Percentiles rank a stretch among this genome's conserved stretches.
Evolutionary conservation across 331 rosid species (phyloP).

Genomic region (Quercus phellos): DNA sequence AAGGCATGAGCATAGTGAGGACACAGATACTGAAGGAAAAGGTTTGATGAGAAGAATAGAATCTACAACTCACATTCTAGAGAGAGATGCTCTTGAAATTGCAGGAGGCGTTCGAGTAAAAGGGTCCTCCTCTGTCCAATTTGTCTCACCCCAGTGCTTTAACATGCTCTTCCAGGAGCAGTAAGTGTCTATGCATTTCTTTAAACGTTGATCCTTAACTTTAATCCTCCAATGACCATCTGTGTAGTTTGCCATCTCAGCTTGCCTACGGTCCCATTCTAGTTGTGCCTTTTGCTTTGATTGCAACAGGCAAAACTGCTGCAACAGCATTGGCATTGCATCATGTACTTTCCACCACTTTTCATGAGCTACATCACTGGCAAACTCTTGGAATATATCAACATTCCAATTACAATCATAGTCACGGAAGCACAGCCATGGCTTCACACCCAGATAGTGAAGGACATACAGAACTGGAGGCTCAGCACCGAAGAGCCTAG

Average conservation of each 20-base stretch:
- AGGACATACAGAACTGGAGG: constrained; percentile 80
- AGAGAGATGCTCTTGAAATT: constrained; percentile 17
- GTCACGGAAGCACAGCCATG: constrained; percentile 87
- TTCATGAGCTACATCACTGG: constrained; percentile 76
- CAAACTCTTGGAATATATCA: constrained; percentile 77
- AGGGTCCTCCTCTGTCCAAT: constrained; percentile 72
- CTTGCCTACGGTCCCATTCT: constrained; percentile 82
- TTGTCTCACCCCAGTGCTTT: constrained; percentile 95
- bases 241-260: constrained; percentile 60
- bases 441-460: constrained; percentile 81
- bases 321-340: constrained; percentile 73
- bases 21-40: not conserved
- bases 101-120: constrained; percentile 51
- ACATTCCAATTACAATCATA: constrained; percentile 90
- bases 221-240: constrained; percentile 79
- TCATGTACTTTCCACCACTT: constrained; percentile 94
- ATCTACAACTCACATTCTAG: constrained; percentile 10
- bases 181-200: constrained; percentile 59
- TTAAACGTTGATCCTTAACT: constrained; percentile 53
- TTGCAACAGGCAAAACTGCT: constrained; percentile 60
- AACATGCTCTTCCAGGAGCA: constrained; percentile 85
- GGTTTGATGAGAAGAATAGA: not conserved
- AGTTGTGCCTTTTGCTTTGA: constrained; percentile 89
- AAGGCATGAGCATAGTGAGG: not conserved
- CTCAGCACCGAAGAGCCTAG: constrained; percentile 67